phyloP scores from a whole-genome alignment of 805 yeast species.

The Candida hungchunana region DNA sequence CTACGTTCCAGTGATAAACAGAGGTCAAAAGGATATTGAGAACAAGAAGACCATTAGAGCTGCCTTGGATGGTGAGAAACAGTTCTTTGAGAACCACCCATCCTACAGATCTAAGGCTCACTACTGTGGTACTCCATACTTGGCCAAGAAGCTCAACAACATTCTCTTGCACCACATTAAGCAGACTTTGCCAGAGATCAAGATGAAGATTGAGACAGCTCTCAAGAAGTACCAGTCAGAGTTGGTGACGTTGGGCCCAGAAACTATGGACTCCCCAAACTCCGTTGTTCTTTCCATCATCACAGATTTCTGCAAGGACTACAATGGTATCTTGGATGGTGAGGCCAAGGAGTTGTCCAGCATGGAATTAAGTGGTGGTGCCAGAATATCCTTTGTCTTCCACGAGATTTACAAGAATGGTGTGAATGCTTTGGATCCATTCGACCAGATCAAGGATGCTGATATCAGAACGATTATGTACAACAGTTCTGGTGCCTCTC shows the following conservation, averaged over 20 bases:
- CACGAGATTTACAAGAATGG: conserved; percentile 96
- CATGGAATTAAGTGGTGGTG: conserved; percentile 94
- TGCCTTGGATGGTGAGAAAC: conserved; percentile 77
- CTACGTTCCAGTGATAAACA: conserved; percentile 92
- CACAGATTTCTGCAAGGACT: conserved; percentile 89
- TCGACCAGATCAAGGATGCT: conserved; percentile 91
- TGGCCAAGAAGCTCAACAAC: conserved; percentile 86
- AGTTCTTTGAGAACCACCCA: conserved; percentile 83
- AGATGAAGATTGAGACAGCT: conserved; percentile 81
- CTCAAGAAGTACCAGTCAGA: conserved; percentile 82
- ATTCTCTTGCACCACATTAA: conserved; percentile 88
- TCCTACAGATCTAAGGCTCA: conserved; percentile 90
- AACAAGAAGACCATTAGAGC: conserved; percentile 78
- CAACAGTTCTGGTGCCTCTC: conserved; percentile 94
- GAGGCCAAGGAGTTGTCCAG: conserved; percentile 85
- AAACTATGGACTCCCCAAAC: conserved; percentile 82
- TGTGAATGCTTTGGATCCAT: conserved; percentile 87
- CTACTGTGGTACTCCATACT: conserved; percentile 97
- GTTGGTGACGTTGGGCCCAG: conserved; percentile 77
- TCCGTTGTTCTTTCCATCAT: conserved; percentile 87
- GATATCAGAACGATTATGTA: conserved; percentile 97
- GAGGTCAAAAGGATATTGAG: conserved; percentile 97
- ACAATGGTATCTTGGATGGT: conserved; percentile 87
- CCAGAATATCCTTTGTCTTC: conserved; percentile 93
- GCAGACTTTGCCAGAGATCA: conserved; percentile 87